Conservation (phyloP, 1,284 basidiomycete genomes). For the Irpex sp. region DNA sequence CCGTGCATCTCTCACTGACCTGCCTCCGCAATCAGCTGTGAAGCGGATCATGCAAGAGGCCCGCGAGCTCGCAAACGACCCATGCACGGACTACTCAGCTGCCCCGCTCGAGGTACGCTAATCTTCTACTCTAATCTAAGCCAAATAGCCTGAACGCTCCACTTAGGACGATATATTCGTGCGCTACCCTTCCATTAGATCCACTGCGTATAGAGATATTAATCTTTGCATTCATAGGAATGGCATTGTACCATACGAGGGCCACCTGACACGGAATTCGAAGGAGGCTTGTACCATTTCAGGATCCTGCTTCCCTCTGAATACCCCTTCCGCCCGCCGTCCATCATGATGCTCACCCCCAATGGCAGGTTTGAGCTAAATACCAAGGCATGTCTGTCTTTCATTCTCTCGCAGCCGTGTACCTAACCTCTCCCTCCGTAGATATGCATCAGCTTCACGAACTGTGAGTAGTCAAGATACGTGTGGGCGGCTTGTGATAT, state of each 20-base stretch:
- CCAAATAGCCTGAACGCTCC: conserved; percentile 10
- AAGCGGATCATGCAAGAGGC: conserved; percentile 98
- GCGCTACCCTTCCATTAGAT: conserved; percentile 27
- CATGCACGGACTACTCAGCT: conserved; percentile 80
- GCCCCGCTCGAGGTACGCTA: conserved; percentile 77
- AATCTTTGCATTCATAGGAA: conserved; percentile 50
- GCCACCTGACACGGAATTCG: conserved; percentile 83
- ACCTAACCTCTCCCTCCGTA: conserved; percentile 23
- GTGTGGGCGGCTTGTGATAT: conserved; percentile 17
- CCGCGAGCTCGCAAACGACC: conserved; percentile 79
- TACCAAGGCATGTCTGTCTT: conserved; percentile 70
- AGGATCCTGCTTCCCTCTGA: conserved; percentile 88
- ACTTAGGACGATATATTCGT: conserved; percentile 79
- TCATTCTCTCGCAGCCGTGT: not conserved
- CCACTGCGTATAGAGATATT: not conserved
- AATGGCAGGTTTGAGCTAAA: conserved; percentile 95
- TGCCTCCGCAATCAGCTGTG: conserved; percentile 51
- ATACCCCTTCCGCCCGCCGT: conserved; percentile 93
- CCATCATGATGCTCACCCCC: conserved; percentile 92
- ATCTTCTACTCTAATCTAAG: conserved; percentile 1
- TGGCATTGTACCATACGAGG: conserved; percentile 98
- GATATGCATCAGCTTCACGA: conserved; percentile 95
- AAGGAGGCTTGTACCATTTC: conserved; percentile 90
- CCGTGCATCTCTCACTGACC: conserved; percentile 3
- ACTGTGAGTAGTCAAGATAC: conserved; percentile 48